A percentile compares a stretch with the other conserved stretches of the same genome.
phyloP scores from a whole-genome alignment of 2,329 filamentous ascomycete genomes.

The Aspergillus nomiae region DNA sequence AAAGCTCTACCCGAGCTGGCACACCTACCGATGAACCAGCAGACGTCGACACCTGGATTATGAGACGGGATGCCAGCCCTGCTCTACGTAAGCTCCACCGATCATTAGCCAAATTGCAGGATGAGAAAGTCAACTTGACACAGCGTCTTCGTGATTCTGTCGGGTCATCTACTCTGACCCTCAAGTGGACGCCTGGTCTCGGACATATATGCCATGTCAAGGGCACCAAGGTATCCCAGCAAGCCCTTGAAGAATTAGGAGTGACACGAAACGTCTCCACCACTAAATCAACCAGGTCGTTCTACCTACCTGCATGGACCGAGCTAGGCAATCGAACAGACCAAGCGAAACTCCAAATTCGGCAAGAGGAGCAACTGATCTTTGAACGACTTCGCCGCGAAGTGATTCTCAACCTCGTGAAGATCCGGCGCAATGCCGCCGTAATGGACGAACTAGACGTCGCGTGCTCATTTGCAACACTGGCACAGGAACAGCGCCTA shows the following conservation, averaged over 20 bases:
- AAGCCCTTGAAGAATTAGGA: conserved; percentile 43
- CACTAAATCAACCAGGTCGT: conserved; percentile 80
- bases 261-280: conserved; percentile 67
- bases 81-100: conserved; percentile 68
- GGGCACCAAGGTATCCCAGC: conserved; percentile 66
- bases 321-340: conserved; percentile 77
- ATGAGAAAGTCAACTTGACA: conserved; percentile 64
- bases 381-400: conserved; percentile 72
- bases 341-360: conserved; percentile 73
- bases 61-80: conserved; percentile 66
- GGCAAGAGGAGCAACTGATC: conserved; percentile 79
- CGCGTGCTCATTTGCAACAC: conserved; percentile 76
- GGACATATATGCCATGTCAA: conserved; percentile 91
- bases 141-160: conserved; percentile 64
- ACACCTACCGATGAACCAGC: conserved; percentile 39
- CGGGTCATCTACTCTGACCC: conserved; percentile 65
- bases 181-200: conserved; percentile 83
- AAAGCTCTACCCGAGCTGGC: conserved; percentile 28
- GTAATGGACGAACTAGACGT: conserved; percentile 94
- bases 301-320: conserved; percentile 84
- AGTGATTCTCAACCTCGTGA: conserved; percentile 80
- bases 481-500: conserved; percentile 74
- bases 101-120: conserved; percentile 61
- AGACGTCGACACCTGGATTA: conserved; percentile 61
- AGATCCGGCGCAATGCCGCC: conserved; percentile 83